Conservation (phyloP, 371 early-diverging fungal genomes). For the Zopfochytrium polystomum region DNA sequence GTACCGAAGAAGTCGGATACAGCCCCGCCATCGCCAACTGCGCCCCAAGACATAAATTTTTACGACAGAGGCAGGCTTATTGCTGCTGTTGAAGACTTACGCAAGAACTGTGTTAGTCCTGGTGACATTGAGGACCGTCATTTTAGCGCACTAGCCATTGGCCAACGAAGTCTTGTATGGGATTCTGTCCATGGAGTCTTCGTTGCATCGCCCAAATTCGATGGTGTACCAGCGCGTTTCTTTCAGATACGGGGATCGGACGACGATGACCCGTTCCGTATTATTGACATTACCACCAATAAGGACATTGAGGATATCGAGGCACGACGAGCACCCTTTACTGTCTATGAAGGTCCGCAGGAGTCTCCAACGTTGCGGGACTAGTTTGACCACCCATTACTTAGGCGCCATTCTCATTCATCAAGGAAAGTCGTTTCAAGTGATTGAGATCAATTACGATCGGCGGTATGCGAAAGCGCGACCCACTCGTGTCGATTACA, state of each 20-base stretch:
- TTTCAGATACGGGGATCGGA: conserved; percentile 51
- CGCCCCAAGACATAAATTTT: background rate
- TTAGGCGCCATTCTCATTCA: conserved; percentile 56
- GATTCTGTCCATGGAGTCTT: conserved; percentile 35
- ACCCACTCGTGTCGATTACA: conserved; percentile 50
- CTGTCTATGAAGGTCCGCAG: conserved; percentile 51
- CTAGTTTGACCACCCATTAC: background rate
- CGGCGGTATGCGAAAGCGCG: conserved; percentile 50
- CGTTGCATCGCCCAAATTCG: conserved; percentile 45
- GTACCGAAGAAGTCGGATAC: background rate
- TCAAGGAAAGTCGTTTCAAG: conserved; percentile 55
- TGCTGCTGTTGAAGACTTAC: too few relatives aligned
- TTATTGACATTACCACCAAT: conserved; percentile 53
- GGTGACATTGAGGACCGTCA: too few relatives aligned
- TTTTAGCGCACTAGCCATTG: too few relatives aligned
- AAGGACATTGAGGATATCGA: conserved; percentile 59
- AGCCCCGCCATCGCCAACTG: background rate
- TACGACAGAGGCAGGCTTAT: background rate
- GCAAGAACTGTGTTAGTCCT: too few relatives aligned
- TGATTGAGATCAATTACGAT: conserved; percentile 56
- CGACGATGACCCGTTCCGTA: conserved; percentile 45
- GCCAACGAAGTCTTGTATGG: too few relatives aligned
- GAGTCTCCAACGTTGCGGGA: background rate
- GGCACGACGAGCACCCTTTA: conserved; percentile 51
- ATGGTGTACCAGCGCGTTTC: conserved; percentile 49